Evolutionary conservation across 179 eudicot species (phyloP), one percentile per base, ranked within the genome.

Genomic region (Dionaea muscipula): DNA sequence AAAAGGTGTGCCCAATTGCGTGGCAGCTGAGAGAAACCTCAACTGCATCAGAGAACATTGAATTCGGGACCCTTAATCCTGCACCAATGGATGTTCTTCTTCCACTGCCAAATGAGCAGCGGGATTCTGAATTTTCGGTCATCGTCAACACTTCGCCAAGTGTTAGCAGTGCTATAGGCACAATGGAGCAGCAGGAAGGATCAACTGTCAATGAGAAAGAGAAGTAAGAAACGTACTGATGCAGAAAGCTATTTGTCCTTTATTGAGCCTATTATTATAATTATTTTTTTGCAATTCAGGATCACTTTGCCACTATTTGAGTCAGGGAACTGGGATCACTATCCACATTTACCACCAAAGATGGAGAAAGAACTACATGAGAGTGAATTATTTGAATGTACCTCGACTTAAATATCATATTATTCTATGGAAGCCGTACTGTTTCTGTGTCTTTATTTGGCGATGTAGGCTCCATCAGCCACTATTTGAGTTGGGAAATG

Each of bases 21-120:
- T 59, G 59, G 38, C 57, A 57, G 40, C 33, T 62, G 53, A 62
- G 68, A 9, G 70, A 70, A 45, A 55, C 25, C 1, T 62, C 67
- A 19, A 56, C 43, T 12, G 44, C 68, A 28, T 35, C 47, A 20
- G 78, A 67, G 47, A 55, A 51, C 48, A n/a, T 54, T 15, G 76
- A 67, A 46, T 48, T 58, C 16, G 70, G 65, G 36, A 63, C 59
- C 60, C 43, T 59, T 39, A 63, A 54, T 49, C 52, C 40, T n/a
- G 36, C 71, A 0, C 43, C 23, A 45, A 63, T 66, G 38, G 25
- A 16, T 12, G 23, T 36, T 52, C 20, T 67, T 49, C 17, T 48
- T 47, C 51, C 67, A 23, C 60, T 55, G 60, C 27, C 41, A 12
- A 47, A 41, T 16, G 59, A 72, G 51, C 68, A 43, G 41, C 47